A percentile compares a stretch with the other conserved stretches of the same genome.
phyloP scores from a whole-genome alignment of 108 stramenopile species.

The Pseudonitzschia multistriata region DNA sequence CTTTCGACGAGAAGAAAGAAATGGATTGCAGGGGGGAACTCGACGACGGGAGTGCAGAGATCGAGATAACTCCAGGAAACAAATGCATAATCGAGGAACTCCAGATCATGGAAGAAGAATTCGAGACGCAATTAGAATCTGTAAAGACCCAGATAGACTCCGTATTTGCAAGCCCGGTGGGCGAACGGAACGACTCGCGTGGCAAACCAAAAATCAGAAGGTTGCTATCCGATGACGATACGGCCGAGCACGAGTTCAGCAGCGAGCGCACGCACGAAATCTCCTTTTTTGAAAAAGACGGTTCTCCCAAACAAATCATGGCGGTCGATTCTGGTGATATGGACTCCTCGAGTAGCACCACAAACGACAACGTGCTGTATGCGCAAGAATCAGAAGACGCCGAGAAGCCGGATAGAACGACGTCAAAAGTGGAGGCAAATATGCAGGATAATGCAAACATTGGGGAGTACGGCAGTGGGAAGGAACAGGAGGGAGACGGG shows the following conservation, averaged over 20 bases:
- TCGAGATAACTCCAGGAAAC: not conserved
- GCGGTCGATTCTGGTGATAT: not conserved
- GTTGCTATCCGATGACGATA: not conserved
- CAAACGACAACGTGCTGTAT: not conserved
- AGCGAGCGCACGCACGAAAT: not conserved
- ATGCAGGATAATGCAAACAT: no score
- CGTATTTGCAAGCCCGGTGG: not conserved
- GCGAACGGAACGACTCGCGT: not conserved
- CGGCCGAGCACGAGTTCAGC: not conserved
- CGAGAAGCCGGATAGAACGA: no score
- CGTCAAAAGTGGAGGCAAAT: no score
- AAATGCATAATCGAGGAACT: not conserved
- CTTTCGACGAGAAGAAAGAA: constrained; percentile 12
- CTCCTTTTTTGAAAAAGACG: not conserved
- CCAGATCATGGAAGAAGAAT: not conserved
- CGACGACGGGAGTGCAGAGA: not conserved
- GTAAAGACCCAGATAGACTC: not conserved
- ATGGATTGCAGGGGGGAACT: not conserved
- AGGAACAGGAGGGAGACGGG: no score
- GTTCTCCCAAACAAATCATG: not conserved
- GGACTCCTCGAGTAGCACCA: not conserved
- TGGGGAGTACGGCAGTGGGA: not conserved
- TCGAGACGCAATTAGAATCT: not conserved
- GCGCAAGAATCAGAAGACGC: not conserved
- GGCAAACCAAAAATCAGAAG: not conserved